Evolutionary conservation across 129 eudicot species (phyloP).

Genomic region (Helianthus annuus): HanXRQr2.0-SUNRISE NC_035442.2:68783537-68784036

Average conservation of each 20-base stretch:
- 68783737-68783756: conserved; percentile 29
- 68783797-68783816: conserved; percentile 10
- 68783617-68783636: background rate
- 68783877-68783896: background rate
- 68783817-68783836: background rate
- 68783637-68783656: background rate
- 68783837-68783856: conserved; percentile 17
- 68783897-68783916: background rate
- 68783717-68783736: conserved; percentile 20
- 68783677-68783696: conserved; percentile 12
- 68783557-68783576: no score
- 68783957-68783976: background rate
- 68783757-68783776: conserved; percentile 27
- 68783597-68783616: no score
- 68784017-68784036: background rate
- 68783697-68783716: conserved; percentile 14
- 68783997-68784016: background rate
- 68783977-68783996: background rate
- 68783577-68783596: no score
- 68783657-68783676: background rate
- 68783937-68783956: conserved; percentile 1
- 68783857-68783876: background rate
- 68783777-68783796: conserved; percentile 34
- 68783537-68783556: no score
- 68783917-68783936: background rate